phyloP scores from a whole-genome alignment of 306 rosid genomes.

The Rubus idaeus region DNA sequence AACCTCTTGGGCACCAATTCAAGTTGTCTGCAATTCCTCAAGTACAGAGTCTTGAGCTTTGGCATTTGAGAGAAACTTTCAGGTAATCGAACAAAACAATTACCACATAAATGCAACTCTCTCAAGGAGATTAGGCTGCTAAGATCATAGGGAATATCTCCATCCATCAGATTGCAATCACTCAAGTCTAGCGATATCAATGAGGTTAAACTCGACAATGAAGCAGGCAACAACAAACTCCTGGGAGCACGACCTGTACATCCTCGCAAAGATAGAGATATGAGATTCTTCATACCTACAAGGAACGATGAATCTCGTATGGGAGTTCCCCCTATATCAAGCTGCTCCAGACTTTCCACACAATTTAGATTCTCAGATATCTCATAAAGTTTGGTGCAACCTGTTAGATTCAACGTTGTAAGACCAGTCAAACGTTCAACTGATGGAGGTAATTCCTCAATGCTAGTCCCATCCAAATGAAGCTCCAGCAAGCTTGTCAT shows the following conservation, averaged over 20 bases:
- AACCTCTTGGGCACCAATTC: not conserved
- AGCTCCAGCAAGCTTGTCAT: not conserved
- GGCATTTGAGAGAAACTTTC: not conserved
- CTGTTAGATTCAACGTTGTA: not conserved
- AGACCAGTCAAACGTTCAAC: not conserved
- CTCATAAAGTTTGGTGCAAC: slow-evolving; percentile 10
- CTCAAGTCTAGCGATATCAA: slow-evolving; percentile 12
- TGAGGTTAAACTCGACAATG: not conserved
- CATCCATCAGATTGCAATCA: slow-evolving; percentile 20
- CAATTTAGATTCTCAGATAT: slow-evolving; percentile 17
- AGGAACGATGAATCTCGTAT: slow-evolving; percentile 14
- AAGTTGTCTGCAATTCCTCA: not conserved
- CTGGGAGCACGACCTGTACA: not conserved
- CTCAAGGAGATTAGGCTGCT: not conserved
- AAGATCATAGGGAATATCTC: not conserved
- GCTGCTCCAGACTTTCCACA: slow-evolving; percentile 12
- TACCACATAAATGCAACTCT: not conserved
- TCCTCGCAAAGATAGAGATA: not conserved
- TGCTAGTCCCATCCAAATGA: not conserved
- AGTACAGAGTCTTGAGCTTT: not conserved
- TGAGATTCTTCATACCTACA: not conserved
- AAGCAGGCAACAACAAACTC: no score
- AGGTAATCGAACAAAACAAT: not conserved
- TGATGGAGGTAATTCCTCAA: not conserved
- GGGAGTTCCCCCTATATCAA: slow-evolving; percentile 23